These are phyloP conservation scores for Starmerella etchellsii DNA, from an alignment of 805 yeast species.

Conservation along the genomic window DNA sequence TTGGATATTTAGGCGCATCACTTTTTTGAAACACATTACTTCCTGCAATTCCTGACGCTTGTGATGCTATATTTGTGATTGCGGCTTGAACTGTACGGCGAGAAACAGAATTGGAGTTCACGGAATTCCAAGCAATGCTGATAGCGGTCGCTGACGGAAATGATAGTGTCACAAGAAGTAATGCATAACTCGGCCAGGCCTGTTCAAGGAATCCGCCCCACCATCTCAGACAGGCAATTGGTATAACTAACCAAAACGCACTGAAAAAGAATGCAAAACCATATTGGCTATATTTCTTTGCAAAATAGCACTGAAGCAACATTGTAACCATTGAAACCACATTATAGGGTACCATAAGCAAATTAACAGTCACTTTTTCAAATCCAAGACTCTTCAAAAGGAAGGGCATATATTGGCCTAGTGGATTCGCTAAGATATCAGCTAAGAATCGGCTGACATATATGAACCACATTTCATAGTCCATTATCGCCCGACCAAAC, in stretches of 20 bases:
- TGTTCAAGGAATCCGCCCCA: slow-evolving; percentile 21
- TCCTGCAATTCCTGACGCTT: slow-evolving; percentile 41
- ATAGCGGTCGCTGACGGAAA: slow-evolving; percentile 22
- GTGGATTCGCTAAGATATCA: slow-evolving; percentile 30
- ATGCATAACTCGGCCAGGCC: slow-evolving; percentile 25
- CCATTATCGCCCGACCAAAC: slow-evolving; percentile 33
- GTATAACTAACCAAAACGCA: slow-evolving; percentile 18
- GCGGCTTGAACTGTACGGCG: slow-evolving; percentile 55
- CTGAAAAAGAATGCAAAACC: slow-evolving; percentile 9
- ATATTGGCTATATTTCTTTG: slow-evolving; percentile 9
- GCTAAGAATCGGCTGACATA: slow-evolving; percentile 37
- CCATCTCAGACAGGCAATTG: slow-evolving; percentile 15
- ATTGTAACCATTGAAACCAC: slow-evolving; percentile 20
- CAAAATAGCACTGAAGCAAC: slow-evolving; percentile 16
- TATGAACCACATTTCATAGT: slow-evolving; percentile 45
- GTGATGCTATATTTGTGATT: slow-evolving; percentile 50
- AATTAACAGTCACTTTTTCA: slow-evolving; percentile 38
- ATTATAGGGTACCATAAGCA: slow-evolving; percentile 39
- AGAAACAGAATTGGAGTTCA: slow-evolving; percentile 48
- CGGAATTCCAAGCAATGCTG: slow-evolving; percentile 38
- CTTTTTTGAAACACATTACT: slow-evolving; percentile 43
- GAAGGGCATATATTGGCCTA: slow-evolving; percentile 35
- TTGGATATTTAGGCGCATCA: slow-evolving; percentile 47
- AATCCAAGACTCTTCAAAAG: slow-evolving; percentile 39
- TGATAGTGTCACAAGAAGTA: slow-evolving; percentile 22